phyloP scores from a whole-genome alignment of 345 rosid species.

The Eucalyptus caleyi region DNA sequence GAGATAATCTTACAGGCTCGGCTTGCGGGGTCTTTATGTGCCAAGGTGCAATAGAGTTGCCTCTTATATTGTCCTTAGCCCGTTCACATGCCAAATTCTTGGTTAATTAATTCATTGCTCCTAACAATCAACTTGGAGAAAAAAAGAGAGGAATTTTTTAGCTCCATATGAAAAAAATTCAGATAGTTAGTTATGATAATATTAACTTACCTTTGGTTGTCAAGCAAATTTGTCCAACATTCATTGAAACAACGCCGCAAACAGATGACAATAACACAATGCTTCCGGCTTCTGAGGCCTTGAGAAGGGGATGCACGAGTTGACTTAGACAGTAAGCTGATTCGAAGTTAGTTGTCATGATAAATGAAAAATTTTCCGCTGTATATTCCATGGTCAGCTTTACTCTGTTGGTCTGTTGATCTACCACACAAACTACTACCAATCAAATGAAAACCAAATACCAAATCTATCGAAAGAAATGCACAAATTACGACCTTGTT shows the following conservation, averaged over 20 bases:
- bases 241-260: slow-evolving; percentile 2
- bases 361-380: slow-evolving; percentile 11
- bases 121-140: not conserved
- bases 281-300: slow-evolving; percentile 34
- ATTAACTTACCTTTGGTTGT: slow-evolving; percentile 15
- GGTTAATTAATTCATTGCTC: slow-evolving; percentile 22
- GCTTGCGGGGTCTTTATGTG: not conserved
- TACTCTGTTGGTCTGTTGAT: no score
- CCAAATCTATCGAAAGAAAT: no score
- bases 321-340: slow-evolving; percentile 32
- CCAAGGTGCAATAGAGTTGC: slow-evolving; percentile 25
- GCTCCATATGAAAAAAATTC: not conserved
- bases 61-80: slow-evolving; percentile 34
- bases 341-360: slow-evolving; percentile 32
- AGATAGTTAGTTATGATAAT: not conserved
- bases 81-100: slow-evolving; percentile 34
- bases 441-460: no score
- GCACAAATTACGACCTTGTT: no score
- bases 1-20: not conserved
- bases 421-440: no score
- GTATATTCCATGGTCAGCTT: no score
- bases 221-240: slow-evolving; percentile 12
- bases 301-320: slow-evolving; percentile 37
- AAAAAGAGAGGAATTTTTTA: not conserved
- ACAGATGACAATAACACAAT: slow-evolving; percentile 43